These are phyloP conservation scores for Bocquillonia castaneifolia DNA, from an alignment of 441 rosid species.

Conservation along the genomic window DNA sequence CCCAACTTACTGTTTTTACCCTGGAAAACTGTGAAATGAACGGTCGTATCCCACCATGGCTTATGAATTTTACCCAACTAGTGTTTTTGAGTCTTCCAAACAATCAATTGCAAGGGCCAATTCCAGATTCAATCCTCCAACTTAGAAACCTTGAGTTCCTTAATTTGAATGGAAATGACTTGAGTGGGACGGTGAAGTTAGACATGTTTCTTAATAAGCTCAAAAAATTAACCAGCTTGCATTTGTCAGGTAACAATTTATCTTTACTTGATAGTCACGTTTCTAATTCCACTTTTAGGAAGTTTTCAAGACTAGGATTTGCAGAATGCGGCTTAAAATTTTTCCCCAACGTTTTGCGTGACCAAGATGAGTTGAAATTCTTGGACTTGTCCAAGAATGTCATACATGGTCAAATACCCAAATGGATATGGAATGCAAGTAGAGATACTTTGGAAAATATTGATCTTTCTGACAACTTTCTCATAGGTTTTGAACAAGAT, in stretches of 20 bases:
- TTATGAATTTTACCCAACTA: constrained; percentile 7
- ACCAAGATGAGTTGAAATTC: too few species aligned
- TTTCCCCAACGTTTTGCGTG: too few species aligned
- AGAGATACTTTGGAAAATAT: neutral
- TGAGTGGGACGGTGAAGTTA: constrained; percentile 20
- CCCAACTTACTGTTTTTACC: neutral
- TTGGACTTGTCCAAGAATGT: too few species aligned
- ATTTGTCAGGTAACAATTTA: constrained; percentile 15
- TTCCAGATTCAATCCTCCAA: constrained; percentile 46
- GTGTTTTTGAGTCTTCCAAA: neutral
- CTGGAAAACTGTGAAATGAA: neutral
- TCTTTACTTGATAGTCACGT: neutral
- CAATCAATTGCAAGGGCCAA: constrained; percentile 35
- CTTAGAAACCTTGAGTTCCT: constrained; percentile 34
- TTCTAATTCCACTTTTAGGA: too few species aligned
- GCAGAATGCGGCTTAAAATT: too few species aligned
- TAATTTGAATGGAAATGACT: constrained; percentile 19
- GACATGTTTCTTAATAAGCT: constrained; percentile 3
- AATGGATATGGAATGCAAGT: constrained; percentile 16
- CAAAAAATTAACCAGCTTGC: neutral
- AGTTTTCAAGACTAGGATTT: too few species aligned
- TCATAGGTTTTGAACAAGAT: constrained; percentile 16
- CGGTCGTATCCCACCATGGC: constrained; percentile 11
- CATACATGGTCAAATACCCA: too few species aligned
- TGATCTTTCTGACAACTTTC: constrained; percentile 6